These are phyloP conservation scores for Penstemon newberryi DNA, from an alignment of 257 asterid species.

Conservation along the genomic window DNA sequence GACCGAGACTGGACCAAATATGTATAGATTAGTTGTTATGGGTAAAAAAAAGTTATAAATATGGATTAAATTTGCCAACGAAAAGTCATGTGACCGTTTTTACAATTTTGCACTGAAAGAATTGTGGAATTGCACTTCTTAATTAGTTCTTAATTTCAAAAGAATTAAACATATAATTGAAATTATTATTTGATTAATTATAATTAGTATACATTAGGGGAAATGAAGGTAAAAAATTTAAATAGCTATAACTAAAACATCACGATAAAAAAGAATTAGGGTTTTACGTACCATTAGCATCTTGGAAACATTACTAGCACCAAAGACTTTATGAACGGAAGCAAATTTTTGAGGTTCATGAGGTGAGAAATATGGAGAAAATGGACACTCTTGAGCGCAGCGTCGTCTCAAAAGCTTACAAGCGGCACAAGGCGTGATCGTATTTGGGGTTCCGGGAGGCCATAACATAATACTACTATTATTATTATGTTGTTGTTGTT, in stretches of 20 bases:
- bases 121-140: no score
- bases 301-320: slow-evolving; percentile 94
- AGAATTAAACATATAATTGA: no score
- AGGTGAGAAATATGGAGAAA: slow-evolving; percentile 86
- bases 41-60: no score
- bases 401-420: slow-evolving; percentile 87
- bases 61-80: no score
- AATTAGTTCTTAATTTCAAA: no score
- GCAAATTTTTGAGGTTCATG: slow-evolving; percentile 86
- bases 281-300: slow-evolving; percentile 65
- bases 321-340: slow-evolving; percentile 86
- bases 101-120: no score
- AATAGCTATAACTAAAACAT: neutral
- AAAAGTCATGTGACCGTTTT: no score
- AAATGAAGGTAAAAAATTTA: neutral
- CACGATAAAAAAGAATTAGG: neutral
- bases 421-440: slow-evolving; percentile 86
- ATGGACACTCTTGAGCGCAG: slow-evolving; percentile 85
- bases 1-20: no score
- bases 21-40: no score
- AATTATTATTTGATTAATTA: no score
- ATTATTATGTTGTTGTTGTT: no score
- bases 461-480: slow-evolving; percentile 43
- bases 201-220: no score
- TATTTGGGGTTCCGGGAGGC: slow-evolving; percentile 50